A percentile compares a stretch with the other conserved stretches of the same genome.
These are phyloP conservation scores for Rhodomyrtus psidioides DNA, from an alignment of 441 rosid genomes.

Conservation along the genomic window DNA sequence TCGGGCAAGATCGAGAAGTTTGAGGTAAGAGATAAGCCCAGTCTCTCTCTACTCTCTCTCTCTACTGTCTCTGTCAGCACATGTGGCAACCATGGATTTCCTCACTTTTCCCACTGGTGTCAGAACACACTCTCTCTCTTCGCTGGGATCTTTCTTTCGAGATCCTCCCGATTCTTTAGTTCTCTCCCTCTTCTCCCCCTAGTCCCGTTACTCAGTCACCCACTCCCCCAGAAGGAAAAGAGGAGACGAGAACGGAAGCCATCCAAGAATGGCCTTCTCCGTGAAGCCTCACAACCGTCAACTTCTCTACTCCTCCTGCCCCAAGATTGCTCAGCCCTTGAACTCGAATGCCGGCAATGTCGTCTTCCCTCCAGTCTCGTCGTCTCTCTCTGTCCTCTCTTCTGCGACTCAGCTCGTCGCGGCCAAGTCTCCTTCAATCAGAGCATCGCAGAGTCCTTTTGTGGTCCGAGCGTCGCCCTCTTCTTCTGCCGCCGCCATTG, in stretches of 20 bases:
- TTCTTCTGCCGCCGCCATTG: constrained; percentile 45
- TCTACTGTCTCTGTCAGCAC: background rate
- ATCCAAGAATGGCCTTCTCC: constrained; percentile 18
- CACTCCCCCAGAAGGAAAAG: background rate
- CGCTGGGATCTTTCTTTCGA: background rate
- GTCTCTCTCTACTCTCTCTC: background rate
- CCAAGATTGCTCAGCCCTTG: background rate
- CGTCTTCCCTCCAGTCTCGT: background rate
- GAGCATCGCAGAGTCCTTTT: background rate
- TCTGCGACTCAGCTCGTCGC: background rate
- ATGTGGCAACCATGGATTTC: background rate
- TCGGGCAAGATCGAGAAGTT: background rate
- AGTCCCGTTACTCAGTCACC: background rate
- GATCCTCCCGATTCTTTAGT: background rate
- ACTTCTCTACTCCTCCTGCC: background rate
- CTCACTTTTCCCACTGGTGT: background rate
- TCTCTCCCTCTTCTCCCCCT: background rate
- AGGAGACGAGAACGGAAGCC: background rate
- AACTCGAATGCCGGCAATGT: background rate
- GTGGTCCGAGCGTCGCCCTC: constrained; percentile 31
- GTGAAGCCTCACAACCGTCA: constrained; percentile 21
- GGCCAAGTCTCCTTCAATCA: background rate
- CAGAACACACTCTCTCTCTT: background rate
- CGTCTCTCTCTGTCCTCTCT: constrained; percentile 7
- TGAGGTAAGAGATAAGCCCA: background rate